phyloP scores from a whole-genome alignment of 495 filamentous ascomycete species.

The Pseudomonodictys pantanalensis region DNA sequence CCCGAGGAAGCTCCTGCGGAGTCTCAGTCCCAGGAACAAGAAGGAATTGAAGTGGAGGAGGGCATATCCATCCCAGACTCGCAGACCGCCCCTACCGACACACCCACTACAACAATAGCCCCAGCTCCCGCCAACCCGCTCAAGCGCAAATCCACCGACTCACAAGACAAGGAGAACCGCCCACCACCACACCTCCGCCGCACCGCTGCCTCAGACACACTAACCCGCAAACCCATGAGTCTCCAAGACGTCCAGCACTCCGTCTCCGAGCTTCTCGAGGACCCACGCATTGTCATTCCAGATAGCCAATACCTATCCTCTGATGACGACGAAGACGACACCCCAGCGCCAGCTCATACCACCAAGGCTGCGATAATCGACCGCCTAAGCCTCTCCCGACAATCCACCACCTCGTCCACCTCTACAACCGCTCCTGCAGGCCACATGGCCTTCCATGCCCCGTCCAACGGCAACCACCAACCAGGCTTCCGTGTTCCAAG shows the following conservation, averaged over 20 bases:
- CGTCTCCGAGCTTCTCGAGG: slow-evolving; percentile 76
- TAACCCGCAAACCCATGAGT: slow-evolving; percentile 62
- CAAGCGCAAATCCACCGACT: slow-evolving; percentile 55
- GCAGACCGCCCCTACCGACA: slow-evolving; percentile 42
- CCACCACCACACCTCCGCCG: slow-evolving; percentile 64
- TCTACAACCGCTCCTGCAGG: slow-evolving; percentile 38
- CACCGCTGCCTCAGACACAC: slow-evolving; percentile 47
- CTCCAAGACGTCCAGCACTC: slow-evolving; percentile 76
- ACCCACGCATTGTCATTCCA: slow-evolving; percentile 56
- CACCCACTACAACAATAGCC: slow-evolving; percentile 9
- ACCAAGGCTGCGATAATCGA: slow-evolving; percentile 54
- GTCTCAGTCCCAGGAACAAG: slow-evolving; percentile 34
- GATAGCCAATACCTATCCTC: slow-evolving; percentile 40
- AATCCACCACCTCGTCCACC: slow-evolving; percentile 61
- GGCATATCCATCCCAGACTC: slow-evolving; percentile 38
- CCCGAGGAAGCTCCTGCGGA: slow-evolving; percentile 50
- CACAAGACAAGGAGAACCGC: slow-evolving; percentile 47
- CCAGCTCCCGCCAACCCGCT: slow-evolving; percentile 27
- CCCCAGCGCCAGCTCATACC: slow-evolving; percentile 34
- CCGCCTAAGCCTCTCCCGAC: slow-evolving; percentile 62
- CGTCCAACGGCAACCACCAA: slow-evolving; percentile 12
- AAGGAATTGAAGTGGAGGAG: slow-evolving; percentile 29
- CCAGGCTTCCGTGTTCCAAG: slow-evolving; percentile 69
- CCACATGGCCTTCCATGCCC: slow-evolving; percentile 40
- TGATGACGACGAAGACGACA: slow-evolving; percentile 35